phyloP scores from a whole-genome alignment of 1,139 yeast genomes.

The Saccharomyces uvarum region DNA sequence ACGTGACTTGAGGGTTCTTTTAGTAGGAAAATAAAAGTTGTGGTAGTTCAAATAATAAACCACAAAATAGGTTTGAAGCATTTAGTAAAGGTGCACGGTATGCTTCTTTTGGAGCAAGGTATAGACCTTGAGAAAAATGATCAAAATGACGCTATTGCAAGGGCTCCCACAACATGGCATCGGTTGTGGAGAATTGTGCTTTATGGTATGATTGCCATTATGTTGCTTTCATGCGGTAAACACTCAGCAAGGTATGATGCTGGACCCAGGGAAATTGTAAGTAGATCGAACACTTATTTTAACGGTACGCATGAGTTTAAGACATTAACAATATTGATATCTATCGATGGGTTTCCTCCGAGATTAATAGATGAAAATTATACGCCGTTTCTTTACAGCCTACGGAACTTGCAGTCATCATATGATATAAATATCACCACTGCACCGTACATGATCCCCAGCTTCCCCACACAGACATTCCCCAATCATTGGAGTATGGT shows the following conservation, averaged over 20 bases:
- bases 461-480: slow-evolving; percentile 83
- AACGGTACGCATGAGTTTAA: slow-evolving; percentile 70
- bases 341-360: slow-evolving; percentile 88
- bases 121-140: background rate
- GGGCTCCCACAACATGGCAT: background rate
- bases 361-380: slow-evolving; percentile 60
- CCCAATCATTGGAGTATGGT: slow-evolving; percentile 90
- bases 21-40: background rate
- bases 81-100: background rate
- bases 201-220: background rate
- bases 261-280: background rate
- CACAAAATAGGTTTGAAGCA: background rate
- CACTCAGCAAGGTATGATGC: background rate
- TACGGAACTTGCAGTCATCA: slow-evolving; percentile 34
- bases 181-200: background rate
- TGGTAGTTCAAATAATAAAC: background rate
- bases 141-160: background rate
- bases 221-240: background rate
- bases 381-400: slow-evolving; percentile 62
- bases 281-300: background rate
- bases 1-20: background rate
- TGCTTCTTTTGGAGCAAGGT: background rate
- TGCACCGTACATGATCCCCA: slow-evolving; percentile 70
- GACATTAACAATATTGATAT: slow-evolving; percentile 70
- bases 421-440: slow-evolving; percentile 49